Evolutionary conservation across 805 yeast species (phyloP), one percentile per base, ranked within the genome.

Genomic region (Zygosaccharomyces siamensis): DNA sequence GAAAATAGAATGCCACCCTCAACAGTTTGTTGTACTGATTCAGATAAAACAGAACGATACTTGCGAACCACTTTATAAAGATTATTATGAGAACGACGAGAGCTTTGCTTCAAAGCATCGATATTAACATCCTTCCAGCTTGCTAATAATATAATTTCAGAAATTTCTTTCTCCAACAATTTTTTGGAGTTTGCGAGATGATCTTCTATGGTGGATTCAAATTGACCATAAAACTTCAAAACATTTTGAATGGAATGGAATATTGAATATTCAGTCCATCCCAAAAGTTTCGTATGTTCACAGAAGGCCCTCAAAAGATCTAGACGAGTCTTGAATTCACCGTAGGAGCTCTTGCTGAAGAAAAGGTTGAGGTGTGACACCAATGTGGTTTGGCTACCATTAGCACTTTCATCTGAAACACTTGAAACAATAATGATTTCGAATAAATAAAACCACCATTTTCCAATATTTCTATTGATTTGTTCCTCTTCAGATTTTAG

Each of bases 61-160:
- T 89, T 89, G 49, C 89, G 77, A 8, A 92, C 85, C 45, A 86
- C 64, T 67, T 89, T 93, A 78, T 84, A 92, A 46, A 93, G 79
- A 57, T 76, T 80, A 54, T 81, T 80, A 62, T 95, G 99, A 0
- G 97, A 89, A 42, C 85, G 79, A 54, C 89, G 81, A 5, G 99
- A 93, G 67, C 97, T 88, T 67, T 90, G 97, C 57, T 88, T 89
- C 59, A 93, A 74, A 0, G 99, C 96, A 61, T 86, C 95, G 39
- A 89, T 80, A 60, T 93, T 95, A 10, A 89, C 90, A 69, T 93
- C 99, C 58, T 90, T 89, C 98, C 98, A 95, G 60, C 96, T 87
- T 1, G 99, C 97, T 12, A 93, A 73, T 39, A 88, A 69, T 38
- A 93, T 89, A 3, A 89, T 83, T 49, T 93, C 99, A 31, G 81